Base-by-base conservation (phyloP, 441 rosid species). In the Erodium trifolium region DNA sequence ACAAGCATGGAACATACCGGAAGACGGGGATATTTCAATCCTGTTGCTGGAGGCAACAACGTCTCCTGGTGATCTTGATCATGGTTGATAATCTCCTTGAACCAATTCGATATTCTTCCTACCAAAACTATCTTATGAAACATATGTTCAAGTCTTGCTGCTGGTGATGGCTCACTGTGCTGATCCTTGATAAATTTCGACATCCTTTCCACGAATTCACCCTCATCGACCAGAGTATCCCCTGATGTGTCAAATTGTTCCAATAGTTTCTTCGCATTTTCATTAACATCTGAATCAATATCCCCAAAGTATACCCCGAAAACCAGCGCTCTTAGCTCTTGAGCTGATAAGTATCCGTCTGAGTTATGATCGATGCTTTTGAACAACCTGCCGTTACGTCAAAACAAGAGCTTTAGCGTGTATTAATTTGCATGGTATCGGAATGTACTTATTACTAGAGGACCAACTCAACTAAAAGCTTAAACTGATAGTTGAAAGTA, bases 311-410 rank as follows among this genome's bases (percentile, higher is more conserved):
- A 13, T 53, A 53, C 6, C 5, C 60, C 60, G 6, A 53, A 53
- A 1, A 0, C 19, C 60, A 53, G 60, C 14, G 60, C 60, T 14
- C 19, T 53, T 14, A 53, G 60, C 19, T 53, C 60, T 53, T 17
- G n/a, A 14, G 60, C 60, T 53, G 60, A 53, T 53, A 53, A 53
- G 17, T n/a, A 53, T 53, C 60, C 60, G 14, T 53, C 60, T 2
- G 23, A 53, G 17, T 53, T 17, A 14, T 16, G 19, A 17, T 53
- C 60, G 17, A 53, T 53, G 14, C 6, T 53, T 53, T 53, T 17
- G 60, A 53, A 53, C 17, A 53, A 4, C 19, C 60, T 53, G 60
- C 27, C 27, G 2, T 23, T 23, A 23, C 2, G 2, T 23, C 27
- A 23, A 23, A 2, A 23, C 27, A 23, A 23, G 0, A 23, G 27